Evolutionary conservation across 306 rosid species (phyloP).

Genomic region (Arachis hypogaea): DNA sequence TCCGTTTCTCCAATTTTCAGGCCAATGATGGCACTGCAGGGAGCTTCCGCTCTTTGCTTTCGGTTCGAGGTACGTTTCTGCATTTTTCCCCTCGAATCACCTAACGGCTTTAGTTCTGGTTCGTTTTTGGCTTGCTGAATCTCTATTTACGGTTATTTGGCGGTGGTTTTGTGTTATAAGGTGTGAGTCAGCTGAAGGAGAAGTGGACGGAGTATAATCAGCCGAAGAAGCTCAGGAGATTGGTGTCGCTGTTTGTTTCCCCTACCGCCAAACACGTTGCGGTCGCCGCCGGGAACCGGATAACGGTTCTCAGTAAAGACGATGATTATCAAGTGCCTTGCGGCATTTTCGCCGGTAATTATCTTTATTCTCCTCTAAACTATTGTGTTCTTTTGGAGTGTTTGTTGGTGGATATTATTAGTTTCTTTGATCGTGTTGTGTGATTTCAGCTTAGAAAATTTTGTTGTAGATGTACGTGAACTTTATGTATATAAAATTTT

Average conservation of each 20-base stretch:
- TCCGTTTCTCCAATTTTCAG: conserved; percentile 46
- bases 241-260: conserved; percentile 71
- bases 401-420: no score
- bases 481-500: no score
- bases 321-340: conserved; percentile 74
- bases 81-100: no score
- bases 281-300: conserved; percentile 84
- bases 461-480: not conserved
- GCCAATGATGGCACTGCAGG: conserved; percentile 48
- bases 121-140: conserved; percentile 9
- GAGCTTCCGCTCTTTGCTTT: conserved; percentile 58
- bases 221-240: conserved; percentile 59
- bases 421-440: not conserved
- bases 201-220: conserved; percentile 71
- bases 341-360: conserved; percentile 73
- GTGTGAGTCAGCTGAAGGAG: conserved; percentile 71
- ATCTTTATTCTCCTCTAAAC: not conserved
- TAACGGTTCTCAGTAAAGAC: conserved; percentile 74
- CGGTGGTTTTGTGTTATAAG: conserved; percentile 38
- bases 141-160: conserved; percentile 15
- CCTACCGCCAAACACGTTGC: conserved; percentile 77
- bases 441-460: not conserved
- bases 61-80: conserved; percentile 61
- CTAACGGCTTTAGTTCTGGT: not conserved
- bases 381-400: not conserved